Evolutionary conservation across 1,139 yeast genomes (phyloP).

Genomic region (Suhomyces choctaworum): DNA sequence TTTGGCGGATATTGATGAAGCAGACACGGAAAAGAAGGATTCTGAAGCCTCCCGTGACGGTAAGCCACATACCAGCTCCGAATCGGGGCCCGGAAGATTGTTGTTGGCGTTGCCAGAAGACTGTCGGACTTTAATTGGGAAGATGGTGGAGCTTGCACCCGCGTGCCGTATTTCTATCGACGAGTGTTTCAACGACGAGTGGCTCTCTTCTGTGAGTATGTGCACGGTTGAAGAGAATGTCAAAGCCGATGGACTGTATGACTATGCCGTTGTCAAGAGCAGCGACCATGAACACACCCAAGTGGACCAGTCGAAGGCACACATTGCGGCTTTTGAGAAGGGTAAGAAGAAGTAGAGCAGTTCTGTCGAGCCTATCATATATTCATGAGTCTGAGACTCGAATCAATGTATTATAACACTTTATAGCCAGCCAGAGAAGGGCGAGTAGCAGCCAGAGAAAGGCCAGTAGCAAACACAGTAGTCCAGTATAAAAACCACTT

Average conservation of each 20-base stretch:
- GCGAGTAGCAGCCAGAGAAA: too few species aligned
- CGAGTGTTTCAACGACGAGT: slow-evolving; percentile 76
- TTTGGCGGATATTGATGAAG: slow-evolving; percentile 38
- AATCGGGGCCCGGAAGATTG: slow-evolving; percentile 70
- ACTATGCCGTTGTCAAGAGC: slow-evolving; percentile 38
- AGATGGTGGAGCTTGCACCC: slow-evolving; percentile 81
- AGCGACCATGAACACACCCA: slow-evolving; percentile 77
- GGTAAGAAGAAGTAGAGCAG: slow-evolving; percentile 51
- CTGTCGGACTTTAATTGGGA: slow-evolving; percentile 61
- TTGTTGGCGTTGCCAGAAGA: slow-evolving; percentile 70
- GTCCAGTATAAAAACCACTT: too few species aligned
- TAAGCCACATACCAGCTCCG: slow-evolving; percentile 53
- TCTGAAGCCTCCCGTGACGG: slow-evolving; percentile 29
- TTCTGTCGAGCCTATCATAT: too few species aligned
- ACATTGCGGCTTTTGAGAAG: slow-evolving; percentile 88
- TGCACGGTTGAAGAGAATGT: slow-evolving; percentile 56
- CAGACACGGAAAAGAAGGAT: slow-evolving; percentile 4
- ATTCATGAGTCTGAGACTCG: too few species aligned
- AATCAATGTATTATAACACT: too few species aligned
- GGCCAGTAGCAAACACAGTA: too few species aligned
- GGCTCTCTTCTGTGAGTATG: slow-evolving; percentile 68
- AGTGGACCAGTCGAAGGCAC: slow-evolving; percentile 93
- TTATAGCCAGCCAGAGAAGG: too few species aligned
- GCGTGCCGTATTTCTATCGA: slow-evolving; percentile 85
- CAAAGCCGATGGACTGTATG: slow-evolving; percentile 33